Percentiles rank a stretch among this genome's conserved stretches.
Evolutionary conservation across 192 early-diverging fungal species (phyloP).

Genomic region (Lobosporangium transversale): DNA sequence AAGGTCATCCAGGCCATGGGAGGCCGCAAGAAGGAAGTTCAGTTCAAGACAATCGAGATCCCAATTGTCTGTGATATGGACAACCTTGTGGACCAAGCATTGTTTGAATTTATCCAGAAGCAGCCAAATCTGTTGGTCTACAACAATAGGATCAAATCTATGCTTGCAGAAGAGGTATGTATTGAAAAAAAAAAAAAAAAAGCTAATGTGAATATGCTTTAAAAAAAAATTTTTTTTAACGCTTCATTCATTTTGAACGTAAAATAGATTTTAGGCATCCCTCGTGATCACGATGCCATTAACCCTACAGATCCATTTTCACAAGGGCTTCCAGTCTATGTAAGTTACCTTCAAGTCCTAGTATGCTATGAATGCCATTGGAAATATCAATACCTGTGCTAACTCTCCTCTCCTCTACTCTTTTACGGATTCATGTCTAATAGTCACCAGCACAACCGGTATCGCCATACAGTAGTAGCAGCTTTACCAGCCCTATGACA

Average conservation of each 20-base stretch:
- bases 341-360: too few relatives aligned
- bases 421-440: too few relatives aligned
- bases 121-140: constrained; percentile 47
- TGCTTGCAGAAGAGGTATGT: constrained; percentile 48
- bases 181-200: too few relatives aligned
- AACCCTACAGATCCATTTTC: too few relatives aligned
- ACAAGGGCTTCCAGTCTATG: constrained; percentile 22
- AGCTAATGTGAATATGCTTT: background rate
- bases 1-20: constrained; percentile 54
- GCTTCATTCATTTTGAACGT: background rate
- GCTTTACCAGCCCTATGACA: background rate
- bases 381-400: too few relatives aligned
- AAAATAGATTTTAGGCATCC: constrained; percentile 38
- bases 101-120: constrained; percentile 49
- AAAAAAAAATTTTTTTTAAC: background rate
- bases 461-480: background rate
- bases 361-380: too few relatives aligned
- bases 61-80: constrained; percentile 52
- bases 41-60: constrained; percentile 51
- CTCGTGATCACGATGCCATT: constrained; percentile 19
- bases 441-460: too few relatives aligned
- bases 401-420: too few relatives aligned
- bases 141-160: constrained; percentile 52
- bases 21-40: constrained; percentile 45
- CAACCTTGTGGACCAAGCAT: constrained; percentile 15